Evolutionary conservation across 441 rosid species (phyloP), one percentile per base, ranked within the genome.

Genomic region (Pelargonium australe): DNA sequence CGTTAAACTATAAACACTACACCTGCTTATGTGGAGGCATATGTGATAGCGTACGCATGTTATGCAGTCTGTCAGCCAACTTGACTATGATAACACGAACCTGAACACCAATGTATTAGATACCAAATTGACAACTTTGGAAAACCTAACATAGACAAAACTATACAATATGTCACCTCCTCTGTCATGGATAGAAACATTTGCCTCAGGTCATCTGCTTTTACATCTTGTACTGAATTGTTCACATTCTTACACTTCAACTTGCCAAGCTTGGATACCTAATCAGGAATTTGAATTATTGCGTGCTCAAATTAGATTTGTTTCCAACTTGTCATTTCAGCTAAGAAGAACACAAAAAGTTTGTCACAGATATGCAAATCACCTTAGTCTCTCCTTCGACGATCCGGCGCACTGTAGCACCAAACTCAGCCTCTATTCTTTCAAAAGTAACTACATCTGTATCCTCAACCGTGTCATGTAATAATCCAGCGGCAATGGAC

Each of bases 311-410:
- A 11, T 20, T 28, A 63, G 60, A 65, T 66, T 31, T 11, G 67
- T 53, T 51, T 65, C 34, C 41, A 37, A 57, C 69, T 63, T 55
- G 45, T 53, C 57, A 58, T 58, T 60, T 57, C 19, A 60, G 41
- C 60, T 25, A 43, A 12, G 20, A 69, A 66, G 47, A 74, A 70
- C 44, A 66, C 20, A 64, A 17, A n/a, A 72, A 55, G 66, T 70
- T 4, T 45, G 23, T 25, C n/a, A 62, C 53, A 70, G 41, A 70
- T 41, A 67, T 64, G 68, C 14, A 75, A 75, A 72, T 77, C 79
- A 89, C 99, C 97, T 94, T 94, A 64, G 99, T 94, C 84, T 94
- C 99, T 77, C 99, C 99, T 85, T 94, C 99, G 37, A 94, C 97
- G 72, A 91, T 94, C 82, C 69, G 91, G 61, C 99, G 87, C 41